Evolutionary conservation across 2,329 filamentous ascomycete species (phyloP), one percentile per base, ranked within the genome.

Genomic region (Diplocarpon mali): DNA sequence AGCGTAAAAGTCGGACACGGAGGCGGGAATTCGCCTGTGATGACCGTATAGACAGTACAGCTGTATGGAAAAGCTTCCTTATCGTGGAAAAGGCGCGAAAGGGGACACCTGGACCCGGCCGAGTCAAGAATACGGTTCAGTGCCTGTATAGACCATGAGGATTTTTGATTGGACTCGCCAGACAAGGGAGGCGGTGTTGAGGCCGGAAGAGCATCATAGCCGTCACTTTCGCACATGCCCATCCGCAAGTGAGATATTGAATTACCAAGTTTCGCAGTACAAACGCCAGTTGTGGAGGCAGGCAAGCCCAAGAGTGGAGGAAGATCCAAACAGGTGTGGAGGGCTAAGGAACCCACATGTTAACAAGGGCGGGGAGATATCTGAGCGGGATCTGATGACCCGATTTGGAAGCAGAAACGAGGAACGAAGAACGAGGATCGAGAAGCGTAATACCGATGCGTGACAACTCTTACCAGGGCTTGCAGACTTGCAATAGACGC

Each of bases 41-140:
- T 48, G 47, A 44, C 39, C 3, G 30, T 14, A 10, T 9, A 32
- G 11, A 16, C 42, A 49, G 45, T 31, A 45, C 47, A 36, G 28
- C 42, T 53, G 49, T 45, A 66, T 65, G 66, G 65, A 67, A 66
- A 65, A 49, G 62, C 59, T 67, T 67, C 54, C 65, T 67, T 39
- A 52, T 61, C 65, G 65, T 57, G 64, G 65, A 64, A 57, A 56
- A 53, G 53, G 42, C 42, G 47, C 42, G 46, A 42, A 49, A 42
- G 35, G 20, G 39, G 38, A 30, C 38, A 38, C 40, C 45, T 49
- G 47, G 42, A 44, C 39, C 42, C 46, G 43, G 36, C 38, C 38
- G 35, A 47, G 34, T 45, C 30, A 45, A 46, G 30, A 35, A 35
- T 43, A 45, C 40, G 40, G 36, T 49, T 38, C 40, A 50, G 43